A percentile compares a stretch with the other conserved stretches of the same genome.
These are phyloP conservation scores for Candida freyschussii DNA, from an alignment of 1,139 yeast species.

Conservation along the genomic window DNA sequence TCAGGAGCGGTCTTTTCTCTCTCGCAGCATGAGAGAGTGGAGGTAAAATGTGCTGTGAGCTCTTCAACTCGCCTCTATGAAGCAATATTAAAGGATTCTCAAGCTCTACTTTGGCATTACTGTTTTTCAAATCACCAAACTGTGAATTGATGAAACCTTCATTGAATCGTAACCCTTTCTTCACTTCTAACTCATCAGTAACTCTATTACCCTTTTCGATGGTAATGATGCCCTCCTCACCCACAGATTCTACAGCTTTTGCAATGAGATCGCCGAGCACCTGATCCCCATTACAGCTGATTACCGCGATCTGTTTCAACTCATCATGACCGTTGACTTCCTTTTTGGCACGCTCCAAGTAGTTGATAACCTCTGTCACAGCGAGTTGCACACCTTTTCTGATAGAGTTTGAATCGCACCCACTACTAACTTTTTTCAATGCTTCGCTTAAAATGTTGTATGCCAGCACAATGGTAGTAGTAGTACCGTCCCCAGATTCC, in stretches of 20 bases:
- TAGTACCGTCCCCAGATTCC: conserved; percentile 27
- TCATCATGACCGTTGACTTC: conserved; percentile 20
- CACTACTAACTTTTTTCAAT: conserved; percentile 22
- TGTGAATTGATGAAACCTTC: conserved; percentile 24
- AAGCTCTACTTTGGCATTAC: conserved; percentile 20
- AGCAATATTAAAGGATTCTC: conserved; percentile 22
- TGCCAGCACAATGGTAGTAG: conserved; percentile 25
- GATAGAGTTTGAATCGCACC: conserved; percentile 23
- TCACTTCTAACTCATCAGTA: conserved; percentile 21
- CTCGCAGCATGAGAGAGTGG: conserved; percentile 23
- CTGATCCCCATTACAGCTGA: conserved; percentile 24
- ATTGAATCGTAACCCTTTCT: conserved; percentile 24
- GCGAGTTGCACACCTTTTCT: conserved; percentile 23
- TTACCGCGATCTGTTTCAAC: conserved; percentile 23
- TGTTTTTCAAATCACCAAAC: conserved; percentile 21
- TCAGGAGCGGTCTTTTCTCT: conserved; percentile 19
- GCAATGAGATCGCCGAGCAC: conserved; percentile 21
- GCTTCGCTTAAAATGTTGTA: conserved; percentile 21
- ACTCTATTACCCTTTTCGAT: conserved; percentile 23
- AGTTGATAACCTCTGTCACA: conserved; percentile 16
- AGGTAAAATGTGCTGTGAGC: conserved; percentile 24
- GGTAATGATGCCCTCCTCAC: conserved; percentile 25
- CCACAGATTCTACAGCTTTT: conserved; percentile 25
- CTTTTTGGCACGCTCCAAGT: conserved; percentile 17
- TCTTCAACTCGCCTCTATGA: conserved; percentile 21